Base-by-base conservation (phyloP, 2,329 filamentous ascomycete genomes). In the Orbilia ellipsospora region DNA sequence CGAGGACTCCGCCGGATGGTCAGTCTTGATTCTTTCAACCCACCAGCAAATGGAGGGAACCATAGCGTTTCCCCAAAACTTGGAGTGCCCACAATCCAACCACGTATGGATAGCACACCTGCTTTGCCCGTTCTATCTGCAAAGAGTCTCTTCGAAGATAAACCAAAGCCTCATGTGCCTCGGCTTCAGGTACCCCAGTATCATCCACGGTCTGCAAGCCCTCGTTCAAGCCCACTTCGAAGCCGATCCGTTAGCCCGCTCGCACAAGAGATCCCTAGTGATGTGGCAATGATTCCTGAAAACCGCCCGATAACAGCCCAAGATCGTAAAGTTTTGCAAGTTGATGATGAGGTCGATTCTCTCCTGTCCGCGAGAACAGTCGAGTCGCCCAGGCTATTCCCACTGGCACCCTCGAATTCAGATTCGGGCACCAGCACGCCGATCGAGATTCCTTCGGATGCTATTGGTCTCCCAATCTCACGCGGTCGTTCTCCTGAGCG, bases 121-220 rank as follows among this genome's bases (percentile, higher is more conserved):
- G 44, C 57, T 20, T 42, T 70, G 57, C 66, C 66, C 26, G 59
- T 70, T 61, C 40, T 63, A 56, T 70, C 62, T 50, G 26, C 23
- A 48, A 70, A 70, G 36, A 51, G 57, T 50, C 56, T 70, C 23
- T 70, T 70, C 54, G 66, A 70, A 56, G 66, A 63, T 8, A 70
- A 63, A 45, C 36, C 57, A n/a, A 51, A 51, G 50, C 57, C 60
- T 40, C 57, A 56, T 20, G 66, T 63, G 2, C 66, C 59, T n/a
- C 66, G 57, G 28, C 66, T 70, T 26, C 50, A 62, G 44, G 66
- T 70, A 16, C 66, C 66, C 26, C 36, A 54, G 23, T 50, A 55
- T 26, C 36, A 51, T 40, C 28, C 54, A 23, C 23, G 54, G 36
- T 62, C 57, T 42, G 28, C 66, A 36, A 63, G 51, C 28, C 57